Base-by-base conservation (phyloP, 1,284 basidiomycete species). In the Austroboletus niveus region DNA sequence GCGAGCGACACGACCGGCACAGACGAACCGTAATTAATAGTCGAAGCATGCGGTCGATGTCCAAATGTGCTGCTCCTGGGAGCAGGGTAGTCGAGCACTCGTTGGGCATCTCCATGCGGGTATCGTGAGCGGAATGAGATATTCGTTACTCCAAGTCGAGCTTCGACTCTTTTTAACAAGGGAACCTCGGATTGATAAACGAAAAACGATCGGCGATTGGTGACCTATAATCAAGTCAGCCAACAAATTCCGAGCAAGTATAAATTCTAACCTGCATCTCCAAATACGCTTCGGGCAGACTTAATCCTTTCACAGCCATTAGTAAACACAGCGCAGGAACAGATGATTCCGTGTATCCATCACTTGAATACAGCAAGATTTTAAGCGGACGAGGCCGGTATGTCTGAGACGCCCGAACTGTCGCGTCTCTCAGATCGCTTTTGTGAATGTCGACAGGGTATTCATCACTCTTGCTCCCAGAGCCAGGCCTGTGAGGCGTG, bases 291-390 rank as follows among this genome's bases (percentile, higher is more conserved):
- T 95, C 92, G 5, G 94, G 89, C 11, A 98, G 79, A 43, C 77
- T 69, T 69, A 87, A 63, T 59, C 77, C 68, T 70, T 79, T 84
- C 45, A 87, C 75, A 36, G 87, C 84, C 95, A 99, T 98, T 57
- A 98, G 75, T 60, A 96, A 84, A 57, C 84, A 84, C 43, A 98
- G 76, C 14, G 93, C 95, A 45, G 95, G 82, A 14, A 96, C 84
- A 35, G 89, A 92, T 17, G 89, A 90, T 71, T 98, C 96, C 27
- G 95, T 98, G 68, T 91, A 91, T 38, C 89, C 89, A 63, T 92
- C 89, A n/a, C 84, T 79, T 12, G 84, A 87, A 64, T 88, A 87
- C 35, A 91, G 65, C 53, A 91, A 74, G 47, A 91, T 72, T 65
- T 87, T 88, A 50, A 85, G 72, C 8, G 86, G 87, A 34, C 88